These are phyloP conservation scores for Mycena citricolor DNA, from an alignment of 1,284 basidiomycete species.

Conservation along the genomic window DNA sequence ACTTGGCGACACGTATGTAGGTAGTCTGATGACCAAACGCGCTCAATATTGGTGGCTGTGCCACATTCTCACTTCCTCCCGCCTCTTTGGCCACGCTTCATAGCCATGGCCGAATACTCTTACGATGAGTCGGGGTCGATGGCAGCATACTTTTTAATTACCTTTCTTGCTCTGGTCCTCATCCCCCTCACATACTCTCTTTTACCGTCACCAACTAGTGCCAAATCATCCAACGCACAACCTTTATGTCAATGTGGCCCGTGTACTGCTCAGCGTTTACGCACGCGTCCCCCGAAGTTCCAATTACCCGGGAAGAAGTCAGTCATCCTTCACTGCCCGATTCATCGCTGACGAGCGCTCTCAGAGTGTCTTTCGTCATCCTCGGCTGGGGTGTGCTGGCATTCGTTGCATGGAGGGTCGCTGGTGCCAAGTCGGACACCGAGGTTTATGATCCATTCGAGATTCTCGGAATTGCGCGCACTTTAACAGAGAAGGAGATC, in stretches of 20 bases:
- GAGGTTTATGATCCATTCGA: constrained; percentile 93
- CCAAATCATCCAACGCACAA: constrained; percentile 29
- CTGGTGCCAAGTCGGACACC: constrained; percentile 59
- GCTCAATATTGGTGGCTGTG: too few species aligned
- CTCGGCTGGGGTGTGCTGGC: constrained; percentile 78
- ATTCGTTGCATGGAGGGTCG: constrained; percentile 67
- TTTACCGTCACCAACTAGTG: constrained; percentile 11
- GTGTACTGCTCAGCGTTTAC: constrained; percentile 59
- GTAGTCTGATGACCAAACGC: too few species aligned
- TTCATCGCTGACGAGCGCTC: constrained; percentile 14
- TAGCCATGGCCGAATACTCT: constrained; percentile 74
- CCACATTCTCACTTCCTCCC: too few species aligned
- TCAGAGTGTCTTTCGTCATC: constrained; percentile 57
- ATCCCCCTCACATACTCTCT: constrained; percentile 70
- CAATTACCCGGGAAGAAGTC: constrained; percentile 47
- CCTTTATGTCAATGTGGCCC: constrained; percentile 62
- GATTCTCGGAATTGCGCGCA: constrained; percentile 83
- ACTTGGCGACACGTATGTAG: too few species aligned
- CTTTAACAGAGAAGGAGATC: constrained; percentile 84
- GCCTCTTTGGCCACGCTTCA: too few species aligned
- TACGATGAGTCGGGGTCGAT: constrained; percentile 90
- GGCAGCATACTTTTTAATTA: constrained; percentile 87
- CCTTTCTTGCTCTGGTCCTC: constrained; percentile 79
- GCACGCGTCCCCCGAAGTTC: constrained; percentile 46
- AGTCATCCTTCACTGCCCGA: constrained; percentile 18